phyloP scores from a whole-genome alignment of 345 rosid species.

The Excoecaria cochinchinensis region DNA sequence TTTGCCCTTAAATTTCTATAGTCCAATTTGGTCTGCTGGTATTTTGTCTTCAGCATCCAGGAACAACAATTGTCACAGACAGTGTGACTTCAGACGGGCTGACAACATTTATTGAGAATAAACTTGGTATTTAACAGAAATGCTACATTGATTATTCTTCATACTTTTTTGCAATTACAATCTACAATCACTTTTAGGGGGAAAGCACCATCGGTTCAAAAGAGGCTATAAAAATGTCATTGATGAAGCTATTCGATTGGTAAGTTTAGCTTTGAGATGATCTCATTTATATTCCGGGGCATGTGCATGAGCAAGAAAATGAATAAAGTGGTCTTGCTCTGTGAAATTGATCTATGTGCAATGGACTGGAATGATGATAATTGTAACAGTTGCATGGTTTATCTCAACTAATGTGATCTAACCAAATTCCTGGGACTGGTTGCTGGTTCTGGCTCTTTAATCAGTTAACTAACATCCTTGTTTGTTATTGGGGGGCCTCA shows the following conservation, averaged over 20 bases:
- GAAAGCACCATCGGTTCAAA: slow-evolving; percentile 92
- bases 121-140: slow-evolving; percentile 61
- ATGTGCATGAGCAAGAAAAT: neutral
- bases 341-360: neutral
- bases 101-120: slow-evolving; percentile 77
- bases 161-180: slow-evolving; percentile 12
- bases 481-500: no score
- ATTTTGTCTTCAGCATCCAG: slow-evolving; percentile 66
- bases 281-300: neutral
- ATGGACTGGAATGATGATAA: neutral
- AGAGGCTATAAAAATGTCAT: slow-evolving; percentile 97
- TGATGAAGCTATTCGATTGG: slow-evolving; percentile 96
- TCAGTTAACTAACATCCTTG: no score
- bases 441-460: neutral
- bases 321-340: neutral
- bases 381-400: neutral
- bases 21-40: neutral
- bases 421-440: neutral
- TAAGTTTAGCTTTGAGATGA: slow-evolving; percentile 32
- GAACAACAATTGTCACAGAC: slow-evolving; percentile 89
- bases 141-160: neutral
- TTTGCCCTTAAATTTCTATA: neutral
- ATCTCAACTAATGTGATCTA: neutral
- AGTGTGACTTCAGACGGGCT: slow-evolving; percentile 98
- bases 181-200: slow-evolving; percentile 48